phyloP scores from a whole-genome alignment of 177 flowering plant genomes.

The Vitis hybrid region DNA sequence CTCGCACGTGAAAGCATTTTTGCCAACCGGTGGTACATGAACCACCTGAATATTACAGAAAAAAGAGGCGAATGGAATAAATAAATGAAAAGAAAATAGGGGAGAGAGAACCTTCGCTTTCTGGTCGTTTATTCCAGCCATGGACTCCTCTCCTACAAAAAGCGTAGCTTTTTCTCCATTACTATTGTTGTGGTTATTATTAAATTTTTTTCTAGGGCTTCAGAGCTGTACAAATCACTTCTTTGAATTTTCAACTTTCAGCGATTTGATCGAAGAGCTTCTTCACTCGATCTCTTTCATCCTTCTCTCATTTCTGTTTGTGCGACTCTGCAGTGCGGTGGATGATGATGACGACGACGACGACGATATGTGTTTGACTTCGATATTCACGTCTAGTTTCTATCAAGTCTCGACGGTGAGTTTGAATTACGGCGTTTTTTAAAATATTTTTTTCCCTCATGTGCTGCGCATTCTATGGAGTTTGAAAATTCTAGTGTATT shows the following conservation, averaged over 20 bases:
- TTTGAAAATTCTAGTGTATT: too few relatives aligned
- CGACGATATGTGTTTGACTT: too few relatives aligned
- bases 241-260: constrained; percentile 12
- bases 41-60: background rate
- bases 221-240: constrained; percentile 10
- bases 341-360: background rate
- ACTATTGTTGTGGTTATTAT: constrained; percentile 2
- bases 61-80: background rate
- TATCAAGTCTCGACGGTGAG: too few relatives aligned
- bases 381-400: too few relatives aligned
- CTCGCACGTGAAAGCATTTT: too few relatives aligned
- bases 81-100: background rate
- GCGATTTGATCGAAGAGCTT: background rate
- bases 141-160: constrained; percentile 25
- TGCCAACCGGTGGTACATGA: too few relatives aligned
- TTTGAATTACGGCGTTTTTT: too few relatives aligned
- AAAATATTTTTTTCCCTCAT: too few relatives aligned
- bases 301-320: background rate
- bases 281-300: background rate
- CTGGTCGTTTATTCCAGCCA: constrained; percentile 14
- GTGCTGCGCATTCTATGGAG: too few relatives aligned
- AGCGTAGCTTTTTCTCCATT: constrained; percentile 5
- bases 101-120: constrained; percentile 20
- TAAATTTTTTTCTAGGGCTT: constrained; percentile 3
- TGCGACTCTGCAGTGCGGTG: background rate